Percentiles rank a stretch among this genome's conserved stretches.
These are phyloP conservation scores for Solanum neorickii DNA, from an alignment of 257 asterid genomes.

Conservation along the genomic window DNA sequence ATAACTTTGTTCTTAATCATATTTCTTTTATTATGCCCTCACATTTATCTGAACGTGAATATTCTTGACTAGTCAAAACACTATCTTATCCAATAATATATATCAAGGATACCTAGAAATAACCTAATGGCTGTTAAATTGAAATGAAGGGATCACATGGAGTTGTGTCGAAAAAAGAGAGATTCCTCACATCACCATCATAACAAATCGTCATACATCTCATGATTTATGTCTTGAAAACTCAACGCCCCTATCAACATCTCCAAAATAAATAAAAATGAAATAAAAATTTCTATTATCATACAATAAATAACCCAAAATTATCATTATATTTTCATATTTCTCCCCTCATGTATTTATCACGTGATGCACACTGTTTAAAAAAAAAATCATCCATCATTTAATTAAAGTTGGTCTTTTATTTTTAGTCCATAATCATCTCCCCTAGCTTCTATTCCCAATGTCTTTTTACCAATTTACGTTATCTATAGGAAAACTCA, in stretches of 20 bases:
- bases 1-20: not conserved
- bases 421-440: not conserved
- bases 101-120: not conserved
- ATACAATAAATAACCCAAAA: not conserved
- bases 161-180: not conserved
- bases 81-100: not conserved
- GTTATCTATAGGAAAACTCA: not conserved
- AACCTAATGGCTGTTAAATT: not conserved
- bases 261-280: not conserved
- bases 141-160: constrained; percentile 18
- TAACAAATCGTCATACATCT: constrained; percentile 23
- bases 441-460: not conserved
- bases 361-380: constrained; percentile 31
- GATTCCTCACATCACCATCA: constrained; percentile 15
- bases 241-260: constrained; percentile 1
- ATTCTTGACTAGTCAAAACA: not conserved
- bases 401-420: not conserved
- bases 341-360: not conserved
- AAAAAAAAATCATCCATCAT: not conserved
- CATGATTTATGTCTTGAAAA: constrained; percentile 42
- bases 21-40: accelerated
- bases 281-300: not conserved
- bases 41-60: not conserved
- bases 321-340: not conserved
- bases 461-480: not conserved